These are phyloP conservation scores for Malbranchea zuffiana DNA, from an alignment of 2,329 filamentous ascomycete genomes.

Conservation along the genomic window DNA sequence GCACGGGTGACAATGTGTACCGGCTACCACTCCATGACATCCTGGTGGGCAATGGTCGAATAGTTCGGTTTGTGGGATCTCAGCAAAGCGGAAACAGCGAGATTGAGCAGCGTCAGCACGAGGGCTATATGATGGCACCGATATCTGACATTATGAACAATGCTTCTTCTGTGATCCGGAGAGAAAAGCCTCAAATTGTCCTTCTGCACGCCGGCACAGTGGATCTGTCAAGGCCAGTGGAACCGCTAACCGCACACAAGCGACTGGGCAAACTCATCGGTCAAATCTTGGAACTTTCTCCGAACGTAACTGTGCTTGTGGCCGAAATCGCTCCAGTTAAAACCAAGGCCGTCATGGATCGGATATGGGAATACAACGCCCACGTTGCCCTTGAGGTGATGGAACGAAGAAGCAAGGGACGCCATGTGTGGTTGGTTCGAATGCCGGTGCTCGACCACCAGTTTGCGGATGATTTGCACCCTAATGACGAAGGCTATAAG, in stretches of 20 bases:
- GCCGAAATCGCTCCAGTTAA: not conserved
- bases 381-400: not conserved
- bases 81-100: not conserved
- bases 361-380: not conserved
- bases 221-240: not conserved
- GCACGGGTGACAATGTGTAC: not conserved
- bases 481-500: constrained; percentile 1
- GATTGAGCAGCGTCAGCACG: not conserved
- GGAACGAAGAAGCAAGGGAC: not conserved
- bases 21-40: not conserved
- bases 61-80: not conserved
- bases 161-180: not conserved
- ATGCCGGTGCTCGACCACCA: not conserved
- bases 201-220: not conserved
- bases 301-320: not conserved
- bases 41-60: not conserved
- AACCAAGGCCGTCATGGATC: not conserved
- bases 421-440: not conserved
- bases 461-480: not conserved
- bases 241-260: not conserved
- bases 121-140: not conserved
- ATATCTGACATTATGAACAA: not conserved
- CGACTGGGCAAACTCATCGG: not conserved
- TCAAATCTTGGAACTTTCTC: not conserved
- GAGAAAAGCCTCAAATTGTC: not conserved